Base-by-base conservation (phyloP, 2,329 filamentous ascomycete genomes). In the Mycosphaerella arachidis region DNA sequence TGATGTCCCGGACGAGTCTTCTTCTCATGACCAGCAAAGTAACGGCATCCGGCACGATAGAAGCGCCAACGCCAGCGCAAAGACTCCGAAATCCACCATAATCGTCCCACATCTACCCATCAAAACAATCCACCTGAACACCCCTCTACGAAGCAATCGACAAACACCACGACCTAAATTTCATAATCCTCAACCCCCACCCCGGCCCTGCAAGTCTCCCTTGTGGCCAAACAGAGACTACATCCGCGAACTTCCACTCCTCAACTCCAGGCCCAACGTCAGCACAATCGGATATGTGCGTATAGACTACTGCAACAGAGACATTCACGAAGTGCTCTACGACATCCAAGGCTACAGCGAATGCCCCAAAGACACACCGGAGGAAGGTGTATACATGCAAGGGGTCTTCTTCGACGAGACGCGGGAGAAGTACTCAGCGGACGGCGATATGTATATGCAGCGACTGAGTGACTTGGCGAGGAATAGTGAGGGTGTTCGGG, bases 401-500 rank as follows among this genome's bases (percentile, higher is more conserved):
- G 70, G 70, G 24, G 69, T 72, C 58, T 72, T 71, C 58, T 62
- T 70, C 55, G 70, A 71, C 61, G 70, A 72, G 58, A 57, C 69
- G 35, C 70, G 69, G 16, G 55, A 16, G 55, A 63, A 30, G 27
- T 52, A 52, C n/a, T 52, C 50, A 7, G 50, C 27, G 10, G 50
- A 52, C 10, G 7, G 1, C 18, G 50, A 52, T 4, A 52, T 52
- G 50, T 52, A 52, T 35, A 10, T 52, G 27, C 50, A 52, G 29
- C 27, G 50, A 2, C 30, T 52, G 29, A 52, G 24, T 20, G 50
- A 52, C n/a, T 52, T 29, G 50, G 50, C 50, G 30, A 52, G 30
- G 50, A 52, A 52, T 35, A 52, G 50, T 35, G 50, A 52, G 10
- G 50, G 50, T 3, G 35, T 52, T 18, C 50, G 29, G 30, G 50